phyloP scores from a whole-genome alignment of 1,139 yeast species.

The Lodderomyces margitis region DNA sequence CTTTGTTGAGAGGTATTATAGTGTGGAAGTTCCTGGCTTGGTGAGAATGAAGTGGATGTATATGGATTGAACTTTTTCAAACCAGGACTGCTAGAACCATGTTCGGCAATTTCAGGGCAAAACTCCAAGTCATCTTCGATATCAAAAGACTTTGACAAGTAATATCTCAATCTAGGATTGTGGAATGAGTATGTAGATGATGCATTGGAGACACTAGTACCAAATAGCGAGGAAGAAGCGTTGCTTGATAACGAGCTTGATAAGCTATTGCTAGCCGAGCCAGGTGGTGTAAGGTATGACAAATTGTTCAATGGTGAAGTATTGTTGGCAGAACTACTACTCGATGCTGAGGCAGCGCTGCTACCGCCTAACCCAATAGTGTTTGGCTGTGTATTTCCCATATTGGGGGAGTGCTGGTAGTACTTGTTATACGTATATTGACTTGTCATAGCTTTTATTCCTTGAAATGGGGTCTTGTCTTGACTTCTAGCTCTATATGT shows the following conservation, averaged over 20 bases:
- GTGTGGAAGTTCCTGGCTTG: conserved; percentile 18
- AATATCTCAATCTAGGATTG: conserved; percentile 45
- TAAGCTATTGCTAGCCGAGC: conserved; percentile 25
- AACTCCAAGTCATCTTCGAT: conserved; percentile 65
- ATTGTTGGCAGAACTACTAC: conserved; percentile 16
- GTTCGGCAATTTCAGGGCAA: conserved; percentile 54
- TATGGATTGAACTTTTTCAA: conserved; percentile 55
- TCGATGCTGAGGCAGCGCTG: neutral
- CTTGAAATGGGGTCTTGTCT: neutral
- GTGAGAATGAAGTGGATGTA: conserved; percentile 56
- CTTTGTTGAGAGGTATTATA: neutral
- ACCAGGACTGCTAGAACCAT: conserved; percentile 20
- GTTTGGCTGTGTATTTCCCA: conserved; percentile 16
- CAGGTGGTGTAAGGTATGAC: conserved; percentile 15
- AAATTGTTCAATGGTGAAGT: conserved; percentile 13
- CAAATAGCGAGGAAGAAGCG: conserved; percentile 6
- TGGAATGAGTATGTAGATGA: conserved; percentile 18
- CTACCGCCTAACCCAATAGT: conserved; percentile 7
- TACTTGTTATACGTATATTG: conserved; percentile 35
- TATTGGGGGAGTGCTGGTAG: conserved; percentile 39
- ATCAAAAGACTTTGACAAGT: conserved; percentile 59
- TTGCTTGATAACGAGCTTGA: conserved; percentile 20
- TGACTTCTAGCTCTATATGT: neutral
- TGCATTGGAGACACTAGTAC: neutral
- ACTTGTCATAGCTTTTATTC: conserved; percentile 26